Conservation (phyloP, 192 early-diverging fungal species). For the Coemansia sp. region DNA sequence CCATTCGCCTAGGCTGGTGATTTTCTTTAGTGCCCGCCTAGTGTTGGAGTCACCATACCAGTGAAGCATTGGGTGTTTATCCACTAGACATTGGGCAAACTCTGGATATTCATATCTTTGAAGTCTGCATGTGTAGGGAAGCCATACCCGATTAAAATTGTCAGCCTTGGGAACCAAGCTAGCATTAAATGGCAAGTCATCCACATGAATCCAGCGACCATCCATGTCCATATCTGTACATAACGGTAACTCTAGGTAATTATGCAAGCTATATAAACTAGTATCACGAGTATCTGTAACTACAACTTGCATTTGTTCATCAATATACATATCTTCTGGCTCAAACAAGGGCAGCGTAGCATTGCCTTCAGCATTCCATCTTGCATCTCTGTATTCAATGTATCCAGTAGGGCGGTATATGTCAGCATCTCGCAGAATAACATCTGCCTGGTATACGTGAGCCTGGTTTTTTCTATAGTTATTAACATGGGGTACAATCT, state of each 20-base stretch:
- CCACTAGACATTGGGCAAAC: conserved; percentile 39
- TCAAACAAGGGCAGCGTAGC: background rate
- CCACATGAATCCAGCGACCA: conserved; percentile 50
- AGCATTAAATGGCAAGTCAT: conserved; percentile 15
- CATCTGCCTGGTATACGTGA: conserved; percentile 12
- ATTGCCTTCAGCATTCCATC: conserved; percentile 9
- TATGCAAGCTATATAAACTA: conserved; percentile 11
- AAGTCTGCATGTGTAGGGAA: conserved; percentile 51
- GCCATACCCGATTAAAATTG: conserved; percentile 48
- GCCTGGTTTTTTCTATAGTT: background rate
- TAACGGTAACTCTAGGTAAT: conserved; percentile 45
- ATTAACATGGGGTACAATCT: background rate
- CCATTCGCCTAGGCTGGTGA: conserved; percentile 50
- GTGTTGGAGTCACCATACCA: conserved; percentile 58
- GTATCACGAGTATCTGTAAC: background rate
- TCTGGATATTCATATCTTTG: conserved; percentile 29
- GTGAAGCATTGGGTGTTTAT: conserved; percentile 38
- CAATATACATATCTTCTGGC: background rate
- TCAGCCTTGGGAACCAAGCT: conserved; percentile 17
- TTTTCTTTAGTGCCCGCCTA: conserved; percentile 49
- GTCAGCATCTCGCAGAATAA: conserved; percentile 3
- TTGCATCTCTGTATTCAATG: conserved; percentile 9
- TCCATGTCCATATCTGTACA: conserved; percentile 32
- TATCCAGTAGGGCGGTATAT: background rate
- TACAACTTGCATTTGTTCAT: background rate